These are phyloP conservation scores for Ensete ventricosum DNA, from an alignment of 176 grass and related monocot genomes.

Conservation along the genomic window DNA sequence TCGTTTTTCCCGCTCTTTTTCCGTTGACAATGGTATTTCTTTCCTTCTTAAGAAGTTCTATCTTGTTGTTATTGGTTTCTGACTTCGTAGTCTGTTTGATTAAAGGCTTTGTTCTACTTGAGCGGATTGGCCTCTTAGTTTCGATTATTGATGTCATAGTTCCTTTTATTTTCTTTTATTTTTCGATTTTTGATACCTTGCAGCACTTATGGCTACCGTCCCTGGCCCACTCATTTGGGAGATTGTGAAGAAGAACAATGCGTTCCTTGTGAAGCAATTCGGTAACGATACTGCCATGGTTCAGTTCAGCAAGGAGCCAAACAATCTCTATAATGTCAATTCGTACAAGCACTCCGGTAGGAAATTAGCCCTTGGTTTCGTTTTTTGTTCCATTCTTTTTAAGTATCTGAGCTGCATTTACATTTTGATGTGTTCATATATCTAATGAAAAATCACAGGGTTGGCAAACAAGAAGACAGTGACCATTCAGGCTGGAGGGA, in stretches of 20 bases:
- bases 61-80: no score
- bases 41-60: no score
- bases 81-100: no score
- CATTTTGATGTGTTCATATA: no score
- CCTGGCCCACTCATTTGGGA: constrained; percentile 79
- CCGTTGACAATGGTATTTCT: no score
- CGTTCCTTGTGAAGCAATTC: constrained; percentile 80
- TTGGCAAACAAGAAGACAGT: constrained; percentile 82
- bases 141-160: not conserved
- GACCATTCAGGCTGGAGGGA: constrained; percentile 30
- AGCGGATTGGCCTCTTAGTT: not conserved
- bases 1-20: no score
- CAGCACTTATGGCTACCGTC: constrained; percentile 49
- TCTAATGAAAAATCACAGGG: constrained; percentile 28
- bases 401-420: no score
- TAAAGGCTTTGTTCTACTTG: no score
- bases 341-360: constrained; percentile 87
- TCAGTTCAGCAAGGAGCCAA: constrained; percentile 91
- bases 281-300: constrained; percentile 75
- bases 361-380: not conserved
- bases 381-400: not conserved
- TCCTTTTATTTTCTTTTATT: not conserved
- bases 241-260: constrained; percentile 91
- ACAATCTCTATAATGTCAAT: constrained; percentile 84
- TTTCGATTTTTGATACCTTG: not conserved